Evolutionary conservation across 768 basidiomycete genomes (phyloP).

Genomic region (Termitomyces sp.): DNA sequence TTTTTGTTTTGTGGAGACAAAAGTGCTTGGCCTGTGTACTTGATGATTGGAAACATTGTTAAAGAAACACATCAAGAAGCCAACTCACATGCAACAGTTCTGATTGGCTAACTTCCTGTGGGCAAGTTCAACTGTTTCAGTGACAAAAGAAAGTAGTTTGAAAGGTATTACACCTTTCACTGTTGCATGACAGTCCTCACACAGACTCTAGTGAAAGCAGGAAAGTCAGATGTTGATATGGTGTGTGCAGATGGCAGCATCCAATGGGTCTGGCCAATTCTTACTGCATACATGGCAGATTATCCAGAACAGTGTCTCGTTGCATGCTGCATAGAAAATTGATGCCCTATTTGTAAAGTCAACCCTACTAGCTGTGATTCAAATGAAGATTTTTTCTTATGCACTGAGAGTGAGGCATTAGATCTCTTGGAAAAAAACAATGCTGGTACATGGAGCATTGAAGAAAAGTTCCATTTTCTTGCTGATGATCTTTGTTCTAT

Average conservation of each 20-base stretch:
- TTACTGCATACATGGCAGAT: slow-evolving; percentile 13
- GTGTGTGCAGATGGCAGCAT: not conserved
- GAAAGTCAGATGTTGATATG: not conserved
- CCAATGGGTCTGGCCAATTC: slow-evolving; percentile 6
- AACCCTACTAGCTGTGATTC: too few relatives aligned
- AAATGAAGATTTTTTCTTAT: too few relatives aligned
- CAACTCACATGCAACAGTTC: not conserved
- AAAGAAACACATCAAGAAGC: not conserved
- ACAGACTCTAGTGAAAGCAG: too few relatives aligned
- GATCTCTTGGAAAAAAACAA: not conserved
- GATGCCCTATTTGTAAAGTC: not conserved
- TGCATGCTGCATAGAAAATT: not conserved
- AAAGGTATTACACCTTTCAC: not conserved
- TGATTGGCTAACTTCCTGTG: not conserved
- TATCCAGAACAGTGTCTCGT: not conserved
- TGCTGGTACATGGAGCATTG: not conserved
- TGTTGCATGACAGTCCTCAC: not conserved
- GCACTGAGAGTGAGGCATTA: too few relatives aligned
- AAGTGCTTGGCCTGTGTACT: slow-evolving; percentile 16
- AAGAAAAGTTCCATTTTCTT: not conserved
- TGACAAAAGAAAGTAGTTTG: not conserved
- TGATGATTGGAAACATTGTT: slow-evolving; percentile 4
- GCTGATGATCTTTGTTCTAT: too few relatives aligned
- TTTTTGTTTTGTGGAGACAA: not conserved
- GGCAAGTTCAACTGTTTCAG: not conserved